A percentile compares a stretch with the other conserved stretches of the same genome.
Evolutionary conservation across 768 basidiomycete species (phyloP).

Genomic region (Trichaptum fuscoviolaceum): DNA sequence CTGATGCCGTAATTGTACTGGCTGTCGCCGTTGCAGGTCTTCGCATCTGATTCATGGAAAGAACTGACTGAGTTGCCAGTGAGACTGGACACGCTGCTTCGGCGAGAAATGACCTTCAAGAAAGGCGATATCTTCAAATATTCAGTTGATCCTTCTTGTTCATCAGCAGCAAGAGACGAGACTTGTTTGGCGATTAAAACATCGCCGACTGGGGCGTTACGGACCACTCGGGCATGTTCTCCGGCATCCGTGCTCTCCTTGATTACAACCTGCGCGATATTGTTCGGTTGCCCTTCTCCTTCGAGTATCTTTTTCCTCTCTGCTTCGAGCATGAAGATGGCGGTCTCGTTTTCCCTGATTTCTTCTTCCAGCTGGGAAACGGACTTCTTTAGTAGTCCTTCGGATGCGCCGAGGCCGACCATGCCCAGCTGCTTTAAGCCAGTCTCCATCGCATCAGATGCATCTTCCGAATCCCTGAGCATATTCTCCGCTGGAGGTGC

Average conservation of each 20-base stretch:
- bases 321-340: neutral
- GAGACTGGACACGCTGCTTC: neutral
- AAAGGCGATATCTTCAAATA: neutral
- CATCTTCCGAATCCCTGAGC: neutral
- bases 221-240: too few species aligned
- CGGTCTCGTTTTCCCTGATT: neutral
- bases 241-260: neutral
- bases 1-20: neutral
- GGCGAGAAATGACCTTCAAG: neutral
- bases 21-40: neutral
- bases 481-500: neutral
- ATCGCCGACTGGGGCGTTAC: neutral
- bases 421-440: neutral
- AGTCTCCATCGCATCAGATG: neutral
- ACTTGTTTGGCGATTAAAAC: neutral
- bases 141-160: neutral
- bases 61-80: neutral
- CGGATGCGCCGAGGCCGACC: neutral
- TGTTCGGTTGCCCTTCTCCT: neutral
- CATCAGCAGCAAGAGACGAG: neutral
- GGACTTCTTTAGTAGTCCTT: neutral
- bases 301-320: neutral
- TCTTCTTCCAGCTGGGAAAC: neutral
- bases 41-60: neutral
- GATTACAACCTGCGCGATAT: neutral